Base-by-base conservation (phyloP, 257 asterid species). In the Mentha longifolia region DNA sequence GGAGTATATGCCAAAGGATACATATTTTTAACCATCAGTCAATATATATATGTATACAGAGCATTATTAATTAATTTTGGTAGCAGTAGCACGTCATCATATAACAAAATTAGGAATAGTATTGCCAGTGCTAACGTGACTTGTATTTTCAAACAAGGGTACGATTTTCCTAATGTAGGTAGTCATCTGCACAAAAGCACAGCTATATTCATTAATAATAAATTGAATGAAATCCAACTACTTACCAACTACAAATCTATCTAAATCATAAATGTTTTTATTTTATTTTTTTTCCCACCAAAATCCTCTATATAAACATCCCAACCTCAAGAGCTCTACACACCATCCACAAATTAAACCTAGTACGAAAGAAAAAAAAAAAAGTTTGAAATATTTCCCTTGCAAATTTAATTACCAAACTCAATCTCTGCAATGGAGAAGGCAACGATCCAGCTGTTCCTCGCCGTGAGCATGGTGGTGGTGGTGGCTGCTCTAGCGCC, bases 381-480 rank as follows among this genome's bases (percentile, higher is more conserved):
- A 28, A 22, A 55, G 20, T 19, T 19, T 28, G 6, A 17, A 47
- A 0, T 13, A 6, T 14, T 17, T 22, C 61, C n/a, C n/a, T n/a
- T 11, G n/a, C 37, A 37, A 45, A 59, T 33, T 4, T 9, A 43
- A 43, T 9, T 43, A 43, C 9, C 63, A 39, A 28, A 12, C 55
- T 59, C n/a, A n/a, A 50, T 66, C 16, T 33, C n/a, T n/a, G n/a
- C 64, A 63, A 82, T 82, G 86, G 80, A 12, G 68, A 83, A 84
- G 68, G 46, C 80, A 33, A 33, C 37, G 19, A 41, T 70, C 77
- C 63, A 20, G 56, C 6, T 66, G 47, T 58, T 74, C 15, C 28
- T 83, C 45, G 78, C 64, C n/a, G 70, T 61, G 51, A 28, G 15
- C 78, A 4, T 31, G 63, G 84, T 52, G 68, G 78, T 31, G 63